Conservation (phyloP, 345 rosid species). For the Camelina sativa region DNA sequence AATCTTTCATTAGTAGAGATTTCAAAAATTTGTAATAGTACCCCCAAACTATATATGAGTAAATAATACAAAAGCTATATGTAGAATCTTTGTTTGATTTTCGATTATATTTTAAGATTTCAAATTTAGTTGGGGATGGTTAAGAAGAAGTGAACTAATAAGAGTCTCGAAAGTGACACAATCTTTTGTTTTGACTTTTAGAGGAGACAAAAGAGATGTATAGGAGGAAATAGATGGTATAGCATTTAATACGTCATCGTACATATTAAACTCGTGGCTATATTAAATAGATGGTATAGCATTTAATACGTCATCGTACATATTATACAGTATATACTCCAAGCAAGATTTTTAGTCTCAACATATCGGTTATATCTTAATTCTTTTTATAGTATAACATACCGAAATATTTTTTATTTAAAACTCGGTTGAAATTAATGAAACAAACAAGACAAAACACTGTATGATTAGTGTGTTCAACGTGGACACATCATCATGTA, state of each 20-base stretch:
- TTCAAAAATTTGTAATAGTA: constrained; percentile 3
- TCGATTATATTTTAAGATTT: constrained; percentile 6
- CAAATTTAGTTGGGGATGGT: constrained; percentile 44
- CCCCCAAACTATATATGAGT: background rate
- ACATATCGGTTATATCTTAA: constrained; percentile 1
- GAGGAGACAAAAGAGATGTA: constrained; percentile 31
- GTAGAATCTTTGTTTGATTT: background rate
- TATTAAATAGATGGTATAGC: constrained; percentile 19
- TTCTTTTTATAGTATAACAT: background rate
- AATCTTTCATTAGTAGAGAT: background rate
- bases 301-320: constrained; percentile 20
- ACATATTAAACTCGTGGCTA: constrained; percentile 28
- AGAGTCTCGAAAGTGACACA: constrained; percentile 40
- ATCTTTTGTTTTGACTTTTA: constrained; percentile 35
- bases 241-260: constrained; percentile 27
- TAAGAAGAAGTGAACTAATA: constrained; percentile 43
- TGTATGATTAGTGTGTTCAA: background rate
- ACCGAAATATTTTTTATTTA: background rate
- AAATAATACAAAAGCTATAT: background rate
- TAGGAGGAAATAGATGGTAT: constrained; percentile 13
- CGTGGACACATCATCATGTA: background rate
- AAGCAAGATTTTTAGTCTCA: background rate
- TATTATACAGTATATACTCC: constrained; percentile 2
- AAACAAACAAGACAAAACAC: background rate
- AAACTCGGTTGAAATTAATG: background rate